phyloP scores from a whole-genome alignment of 352 stramenopile species.

The Phytopythium helicoides region DNA sequence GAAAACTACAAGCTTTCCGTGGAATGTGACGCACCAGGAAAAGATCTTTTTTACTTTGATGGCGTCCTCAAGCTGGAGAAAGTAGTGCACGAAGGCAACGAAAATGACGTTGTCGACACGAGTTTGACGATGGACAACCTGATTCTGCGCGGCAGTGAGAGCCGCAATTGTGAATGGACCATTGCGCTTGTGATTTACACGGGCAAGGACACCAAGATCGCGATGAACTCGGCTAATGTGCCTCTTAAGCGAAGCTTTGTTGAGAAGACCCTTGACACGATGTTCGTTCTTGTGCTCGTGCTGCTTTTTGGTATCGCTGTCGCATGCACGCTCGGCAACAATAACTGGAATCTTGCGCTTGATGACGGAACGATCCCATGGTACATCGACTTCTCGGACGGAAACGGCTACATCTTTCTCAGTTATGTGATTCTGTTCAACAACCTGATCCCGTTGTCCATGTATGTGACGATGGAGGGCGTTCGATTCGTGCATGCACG shows the following conservation, averaged over 20 bases:
- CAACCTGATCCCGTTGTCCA: slow-evolving; percentile 84
- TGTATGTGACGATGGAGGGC: slow-evolving; percentile 90
- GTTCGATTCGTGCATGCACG: slow-evolving; percentile 85
- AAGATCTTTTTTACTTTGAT: slow-evolving; percentile 87
- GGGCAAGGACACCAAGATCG: slow-evolving; percentile 80
- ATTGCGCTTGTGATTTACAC: slow-evolving; percentile 86
- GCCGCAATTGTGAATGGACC: slow-evolving; percentile 83
- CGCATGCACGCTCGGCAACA: slow-evolving; percentile 79
- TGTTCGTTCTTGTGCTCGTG: slow-evolving; percentile 87
- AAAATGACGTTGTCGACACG: slow-evolving; percentile 30
- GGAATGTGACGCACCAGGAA: slow-evolving; percentile 80
- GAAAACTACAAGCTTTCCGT: slow-evolving; percentile 64
- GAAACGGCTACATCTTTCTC: slow-evolving; percentile 87
- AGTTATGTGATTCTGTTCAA: slow-evolving; percentile 91
- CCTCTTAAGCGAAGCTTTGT: slow-evolving; percentile 86
- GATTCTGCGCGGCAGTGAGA: slow-evolving; percentile 82
- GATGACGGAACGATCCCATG: slow-evolving; percentile 48
- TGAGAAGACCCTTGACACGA: slow-evolving; percentile 84
- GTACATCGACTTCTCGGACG: slow-evolving; percentile 58
- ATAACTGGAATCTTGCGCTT: slow-evolving; percentile 77
- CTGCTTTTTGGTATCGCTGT: slow-evolving; percentile 85
- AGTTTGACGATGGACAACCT: slow-evolving; percentile 88
- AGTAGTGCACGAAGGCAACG: slow-evolving; percentile 9
- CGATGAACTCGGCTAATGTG: slow-evolving; percentile 80
- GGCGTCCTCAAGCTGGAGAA: slow-evolving; percentile 54